phyloP scores from a whole-genome alignment of 75 land plant genomes.

The Sequoia sempervirens region DNA sequence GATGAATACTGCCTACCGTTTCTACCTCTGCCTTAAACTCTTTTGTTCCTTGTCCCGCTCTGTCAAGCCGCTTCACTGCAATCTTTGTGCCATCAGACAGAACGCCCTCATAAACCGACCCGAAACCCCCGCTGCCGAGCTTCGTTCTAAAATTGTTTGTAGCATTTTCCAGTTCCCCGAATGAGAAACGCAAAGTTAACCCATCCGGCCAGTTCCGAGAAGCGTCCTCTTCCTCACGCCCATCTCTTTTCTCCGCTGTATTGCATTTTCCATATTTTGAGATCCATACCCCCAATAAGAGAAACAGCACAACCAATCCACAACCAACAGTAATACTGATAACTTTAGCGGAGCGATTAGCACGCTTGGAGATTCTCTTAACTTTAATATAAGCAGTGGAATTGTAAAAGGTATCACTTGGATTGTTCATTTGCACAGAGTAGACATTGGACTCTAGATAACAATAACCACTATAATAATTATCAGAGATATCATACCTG shows the following conservation, averaged over 20 bases:
- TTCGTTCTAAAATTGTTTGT: conserved; percentile 15
- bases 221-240: conserved; percentile 4
- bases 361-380: background rate
- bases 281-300: background rate
- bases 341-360: background rate
- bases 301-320: background rate
- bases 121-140: conserved; percentile 35
- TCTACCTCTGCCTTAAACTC: conserved; percentile 32
- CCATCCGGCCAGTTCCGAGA: conserved; percentile 11
- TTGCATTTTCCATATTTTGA: background rate
- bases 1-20: conserved; percentile 38
- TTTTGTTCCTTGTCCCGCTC: conserved; percentile 9
- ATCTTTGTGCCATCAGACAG: conserved; percentile 13
- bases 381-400: conserved; percentile 2
- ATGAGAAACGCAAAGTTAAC: conserved; percentile 16
- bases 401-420: background rate
- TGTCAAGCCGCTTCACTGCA: conserved; percentile 22
- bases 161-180: conserved; percentile 9
- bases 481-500: background rate
- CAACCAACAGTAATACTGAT: background rate
- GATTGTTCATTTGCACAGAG: conserved; percentile 11
- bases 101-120: conserved; percentile 13
- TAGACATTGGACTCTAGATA: conserved; percentile 15
- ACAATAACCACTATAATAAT: conserved; percentile 17
- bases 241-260: conserved; percentile 2